phyloP scores from a whole-genome alignment of 148 eudicot species.

The Simmondsia chinensis region DNA sequence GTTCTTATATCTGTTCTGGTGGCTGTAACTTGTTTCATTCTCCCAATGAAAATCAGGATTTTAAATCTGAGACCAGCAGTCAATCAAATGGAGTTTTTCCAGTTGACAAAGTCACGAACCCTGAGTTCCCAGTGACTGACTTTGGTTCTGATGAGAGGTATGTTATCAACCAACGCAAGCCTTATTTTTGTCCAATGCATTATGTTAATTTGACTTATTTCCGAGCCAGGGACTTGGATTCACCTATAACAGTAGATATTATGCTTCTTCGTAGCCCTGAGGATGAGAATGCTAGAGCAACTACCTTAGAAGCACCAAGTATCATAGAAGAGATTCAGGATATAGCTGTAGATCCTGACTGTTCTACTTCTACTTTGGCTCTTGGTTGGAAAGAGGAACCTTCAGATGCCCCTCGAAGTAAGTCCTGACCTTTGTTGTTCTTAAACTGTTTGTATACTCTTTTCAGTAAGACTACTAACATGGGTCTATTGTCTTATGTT shows the following conservation, averaged over 20 bases:
- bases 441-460: neutral
- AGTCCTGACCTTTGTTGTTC: neutral
- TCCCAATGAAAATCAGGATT: constrained; percentile 28
- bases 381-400: constrained; percentile 44
- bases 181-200: neutral
- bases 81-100: constrained; percentile 33
- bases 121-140: constrained; percentile 24
- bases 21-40: neutral
- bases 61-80: constrained; percentile 31
- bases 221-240: constrained; percentile 38
- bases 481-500: too few species aligned
- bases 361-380: constrained; percentile 32
- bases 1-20: neutral
- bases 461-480: too few species aligned
- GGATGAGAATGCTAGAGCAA: constrained; percentile 24
- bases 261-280: constrained; percentile 22
- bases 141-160: constrained; percentile 43
- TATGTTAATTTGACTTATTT: constrained; percentile 3
- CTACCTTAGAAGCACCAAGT: constrained; percentile 30
- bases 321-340: constrained; percentile 25
- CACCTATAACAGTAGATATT: constrained; percentile 27
- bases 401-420: constrained; percentile 71
- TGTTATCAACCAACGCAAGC: neutral
- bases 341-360: constrained; percentile 15
- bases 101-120: constrained; percentile 27